Evolutionary conservation across 192 early-diverging fungal species (phyloP), one percentile per base, ranked within the genome.

Genomic region (Dimargaris cristalligena): DNA sequence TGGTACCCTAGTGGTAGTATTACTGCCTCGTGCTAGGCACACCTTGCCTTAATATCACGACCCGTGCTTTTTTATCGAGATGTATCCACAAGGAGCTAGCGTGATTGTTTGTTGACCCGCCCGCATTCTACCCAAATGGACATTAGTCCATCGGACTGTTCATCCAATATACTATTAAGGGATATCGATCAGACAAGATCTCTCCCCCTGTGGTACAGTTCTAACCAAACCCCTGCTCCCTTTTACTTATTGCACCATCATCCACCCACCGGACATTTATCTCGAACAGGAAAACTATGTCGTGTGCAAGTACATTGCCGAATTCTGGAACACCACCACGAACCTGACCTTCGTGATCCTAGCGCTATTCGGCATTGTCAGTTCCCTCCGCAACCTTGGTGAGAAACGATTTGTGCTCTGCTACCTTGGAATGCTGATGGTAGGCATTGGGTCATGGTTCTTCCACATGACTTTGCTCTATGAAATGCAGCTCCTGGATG

Each of bases 381-480:
- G 68, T 34, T 75, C 78, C 20, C 60, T 63, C 31, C 61, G 69
- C 26, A 72, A 72, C 34, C 60, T 65, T 44, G 66, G 72, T 25
- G 80, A 80, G 57, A 63, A 52, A 35, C 72, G 84, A 25, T 77
- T 78, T 55, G 70, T 77, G 44, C 18, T 80, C 23, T 79, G 73
- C 64, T 78, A 84, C 65, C 34, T 73, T 10, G 78, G 68, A 13
- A 71, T 88, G 52, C 61, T 80, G 18, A 45, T 85, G 6, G 74
- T 91, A 52, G 86, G 86, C 26, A 63, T 81, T 35, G 86, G 88
- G 34, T 82, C 80, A 32, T 87, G 83, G 71, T 65, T 76, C 26
- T 87, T 88, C 73, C 89, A 89, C 65, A 85, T 80, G 73, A 86
- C 89, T 6, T 67, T 91, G 34, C 65, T 73, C 52, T 86, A 79